A percentile compares a stretch with the other conserved stretches of the same genome.
Evolutionary conservation across 2,329 filamentous ascomycete genomes (phyloP).

Genomic region (Arthrocladium fulminans): DNA sequence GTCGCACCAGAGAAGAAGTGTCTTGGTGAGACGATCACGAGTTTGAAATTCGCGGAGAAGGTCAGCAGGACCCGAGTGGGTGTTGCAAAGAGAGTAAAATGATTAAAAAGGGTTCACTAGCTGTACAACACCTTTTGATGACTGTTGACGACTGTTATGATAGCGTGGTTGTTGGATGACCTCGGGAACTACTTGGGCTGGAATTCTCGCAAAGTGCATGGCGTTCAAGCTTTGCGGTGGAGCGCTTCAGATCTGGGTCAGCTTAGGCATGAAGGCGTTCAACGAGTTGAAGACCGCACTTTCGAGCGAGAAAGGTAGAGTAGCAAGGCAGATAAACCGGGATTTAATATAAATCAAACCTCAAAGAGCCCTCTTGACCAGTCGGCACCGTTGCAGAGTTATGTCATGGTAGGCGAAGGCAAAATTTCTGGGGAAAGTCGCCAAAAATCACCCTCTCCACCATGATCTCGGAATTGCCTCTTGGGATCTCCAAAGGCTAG

Average conservation of each 20-base stretch:
- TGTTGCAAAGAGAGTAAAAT: constrained; percentile 18
- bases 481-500: not conserved
- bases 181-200: too few species aligned
- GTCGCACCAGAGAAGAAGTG: constrained; percentile 85
- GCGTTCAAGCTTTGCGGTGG: too few species aligned
- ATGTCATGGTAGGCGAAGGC: not conserved
- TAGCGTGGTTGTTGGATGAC: too few species aligned
- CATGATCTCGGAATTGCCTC: not conserved
- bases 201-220: too few species aligned
- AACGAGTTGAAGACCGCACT: too few species aligned
- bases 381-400: not conserved
- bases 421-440: not conserved
- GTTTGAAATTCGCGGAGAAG: constrained; percentile 92
- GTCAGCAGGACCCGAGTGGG: constrained; percentile 37
- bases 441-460: not conserved
- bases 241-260: too few species aligned
- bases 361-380: not conserved
- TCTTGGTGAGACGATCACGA: constrained; percentile 85
- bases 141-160: constrained; percentile 4
- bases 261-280: too few species aligned
- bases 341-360: too few species aligned
- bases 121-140: too few species aligned
- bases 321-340: too few species aligned
- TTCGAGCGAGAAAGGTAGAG: too few species aligned
- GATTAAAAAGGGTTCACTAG: too few species aligned